phyloP scores from a whole-genome alignment of 73 alveolate species.

The Halteria grandinella region DNA sequence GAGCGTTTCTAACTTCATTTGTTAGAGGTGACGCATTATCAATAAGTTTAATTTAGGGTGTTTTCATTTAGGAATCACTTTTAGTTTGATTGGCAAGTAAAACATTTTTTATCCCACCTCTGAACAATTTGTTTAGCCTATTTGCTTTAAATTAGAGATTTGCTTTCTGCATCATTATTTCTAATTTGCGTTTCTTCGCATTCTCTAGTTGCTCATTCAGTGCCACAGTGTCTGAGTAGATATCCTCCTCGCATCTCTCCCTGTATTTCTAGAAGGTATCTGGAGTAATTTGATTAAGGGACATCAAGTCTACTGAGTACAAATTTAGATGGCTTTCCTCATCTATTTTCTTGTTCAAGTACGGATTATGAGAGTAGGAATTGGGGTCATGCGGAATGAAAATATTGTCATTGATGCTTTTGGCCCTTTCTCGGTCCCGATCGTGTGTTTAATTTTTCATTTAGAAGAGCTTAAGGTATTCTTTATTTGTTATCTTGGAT shows the following conservation, averaged over 20 bases:
- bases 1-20: not conserved
- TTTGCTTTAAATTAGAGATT: not conserved
- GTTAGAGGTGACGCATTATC: not conserved
- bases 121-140: not conserved
- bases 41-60: no score
- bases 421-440: slow-evolving; percentile 38
- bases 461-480: slow-evolving; percentile 12
- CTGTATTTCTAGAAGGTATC: not conserved
- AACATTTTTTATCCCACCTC: not conserved
- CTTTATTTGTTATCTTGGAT: slow-evolving; percentile 13
- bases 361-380: not conserved
- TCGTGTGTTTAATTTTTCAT: slow-evolving; percentile 38
- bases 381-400: not conserved
- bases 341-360: not conserved
- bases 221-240: not conserved
- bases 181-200: not conserved
- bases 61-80: not conserved
- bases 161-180: not conserved
- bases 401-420: not conserved
- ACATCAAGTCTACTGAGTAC: not conserved
- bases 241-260: not conserved
- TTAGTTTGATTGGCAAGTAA: not conserved
- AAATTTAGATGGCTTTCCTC: not conserved
- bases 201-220: not conserved
- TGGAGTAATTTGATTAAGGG: not conserved